These are phyloP conservation scores for Ensete ventricosum DNA, from an alignment of 176 grass and related monocot genomes.

Conservation along the genomic window DNA sequence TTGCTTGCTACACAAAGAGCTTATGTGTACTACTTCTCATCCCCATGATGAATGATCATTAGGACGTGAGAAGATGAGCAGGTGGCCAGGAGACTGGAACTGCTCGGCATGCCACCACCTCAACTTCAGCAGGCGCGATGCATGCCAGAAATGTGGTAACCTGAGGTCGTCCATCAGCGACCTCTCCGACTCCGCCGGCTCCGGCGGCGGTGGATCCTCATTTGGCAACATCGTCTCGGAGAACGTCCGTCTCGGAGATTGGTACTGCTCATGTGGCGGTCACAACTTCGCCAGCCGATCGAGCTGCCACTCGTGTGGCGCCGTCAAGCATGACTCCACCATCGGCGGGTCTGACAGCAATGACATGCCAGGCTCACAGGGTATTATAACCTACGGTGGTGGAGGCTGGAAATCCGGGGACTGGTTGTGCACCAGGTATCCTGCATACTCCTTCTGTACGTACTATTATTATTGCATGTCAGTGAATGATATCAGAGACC, in stretches of 20 bases:
- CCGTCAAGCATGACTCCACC: conserved; percentile 50
- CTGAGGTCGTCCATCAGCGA: conserved; percentile 47
- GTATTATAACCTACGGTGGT: neutral
- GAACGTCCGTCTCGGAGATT: conserved; percentile 66
- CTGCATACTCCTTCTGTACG: no score
- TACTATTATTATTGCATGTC: no score
- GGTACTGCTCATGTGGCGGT: conserved; percentile 77
- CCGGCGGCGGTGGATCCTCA: neutral
- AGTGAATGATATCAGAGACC: no score
- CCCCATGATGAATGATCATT: no score
- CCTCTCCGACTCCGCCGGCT: conserved; percentile 17
- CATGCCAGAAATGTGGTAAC: conserved; percentile 78
- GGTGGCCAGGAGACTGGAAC: conserved; percentile 74
- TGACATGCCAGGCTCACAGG: conserved; percentile 42
- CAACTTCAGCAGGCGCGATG: conserved; percentile 88
- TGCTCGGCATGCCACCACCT: conserved; percentile 77
- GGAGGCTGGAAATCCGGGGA: conserved; percentile 90
- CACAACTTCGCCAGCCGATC: conserved; percentile 97
- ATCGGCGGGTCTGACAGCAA: conserved; percentile 36
- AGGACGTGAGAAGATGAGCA: conserved; percentile 22
- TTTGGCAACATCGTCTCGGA: neutral
- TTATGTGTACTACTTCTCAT: no score
- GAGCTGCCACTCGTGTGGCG: conserved; percentile 71
- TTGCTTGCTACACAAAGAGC: no score
- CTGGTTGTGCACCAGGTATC: conserved; percentile 93